phyloP scores from a whole-genome alignment of 192 early-diverging fungal species.

The Backusella psychrophila region DNA sequence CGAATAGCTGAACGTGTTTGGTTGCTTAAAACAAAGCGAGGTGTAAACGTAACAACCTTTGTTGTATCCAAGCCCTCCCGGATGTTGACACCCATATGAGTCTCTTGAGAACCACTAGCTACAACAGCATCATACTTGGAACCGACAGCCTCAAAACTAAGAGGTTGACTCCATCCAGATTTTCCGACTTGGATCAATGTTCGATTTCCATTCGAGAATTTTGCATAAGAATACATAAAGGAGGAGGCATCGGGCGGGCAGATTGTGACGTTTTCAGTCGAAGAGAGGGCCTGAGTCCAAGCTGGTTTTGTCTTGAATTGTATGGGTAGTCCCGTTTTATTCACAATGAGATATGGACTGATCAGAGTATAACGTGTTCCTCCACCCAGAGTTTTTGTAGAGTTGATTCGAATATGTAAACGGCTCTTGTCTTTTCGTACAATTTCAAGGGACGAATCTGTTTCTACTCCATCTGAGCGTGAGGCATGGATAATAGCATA shows the following conservation, averaged over 20 bases:
- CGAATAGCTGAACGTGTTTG: conserved; percentile 65
- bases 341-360: conserved; percentile 79
- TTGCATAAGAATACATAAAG: conserved; percentile 94
- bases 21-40: conserved; percentile 91
- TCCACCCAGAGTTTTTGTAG: conserved; percentile 25
- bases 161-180: conserved; percentile 81
- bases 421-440: not conserved
- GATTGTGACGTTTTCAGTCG: conserved; percentile 56
- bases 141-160: conserved; percentile 96
- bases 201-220: conserved; percentile 80
- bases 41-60: conserved; percentile 87
- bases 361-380: conserved; percentile 64
- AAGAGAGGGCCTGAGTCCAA: conserved; percentile 71
- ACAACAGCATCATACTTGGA: conserved; percentile 77
- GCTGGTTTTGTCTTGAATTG: conserved; percentile 66
- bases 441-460: conserved; percentile 54
- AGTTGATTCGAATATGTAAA: conserved; percentile 7
- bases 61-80: conserved; percentile 86
- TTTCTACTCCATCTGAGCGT: conserved; percentile 40
- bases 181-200: conserved; percentile 70
- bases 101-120: conserved; percentile 45
- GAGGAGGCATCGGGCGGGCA: conserved; percentile 44
- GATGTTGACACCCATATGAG: conserved; percentile 84
- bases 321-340: conserved; percentile 67
- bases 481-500: not conserved